phyloP scores from a whole-genome alignment of 1,284 basidiomycete genomes.

The Ustilago tritici region DNA sequence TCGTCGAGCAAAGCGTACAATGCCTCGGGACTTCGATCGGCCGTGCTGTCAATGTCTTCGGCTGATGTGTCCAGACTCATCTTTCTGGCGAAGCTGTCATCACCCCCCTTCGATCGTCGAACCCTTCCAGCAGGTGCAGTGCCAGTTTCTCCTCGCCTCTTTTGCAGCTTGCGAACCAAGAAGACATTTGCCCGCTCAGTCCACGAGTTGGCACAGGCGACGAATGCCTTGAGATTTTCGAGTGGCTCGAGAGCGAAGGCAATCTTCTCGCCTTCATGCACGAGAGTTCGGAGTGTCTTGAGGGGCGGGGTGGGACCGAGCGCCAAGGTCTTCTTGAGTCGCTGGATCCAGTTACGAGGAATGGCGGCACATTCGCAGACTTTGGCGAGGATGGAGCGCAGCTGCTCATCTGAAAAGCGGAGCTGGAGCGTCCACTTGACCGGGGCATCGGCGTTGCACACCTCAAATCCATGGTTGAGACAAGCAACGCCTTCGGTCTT shows the following conservation, averaged over 20 bases:
- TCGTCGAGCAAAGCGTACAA: slow-evolving; percentile 75
- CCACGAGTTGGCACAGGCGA: slow-evolving; percentile 85
- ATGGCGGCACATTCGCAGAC: slow-evolving; percentile 77
- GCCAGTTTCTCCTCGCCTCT: slow-evolving; percentile 38
- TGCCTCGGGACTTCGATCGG: slow-evolving; percentile 49
- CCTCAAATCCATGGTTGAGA: slow-evolving; percentile 82
- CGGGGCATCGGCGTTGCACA: slow-evolving; percentile 78
- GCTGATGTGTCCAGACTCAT: slow-evolving; percentile 28
- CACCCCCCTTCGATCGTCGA: slow-evolving; percentile 67
- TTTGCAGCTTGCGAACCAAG: slow-evolving; percentile 73
- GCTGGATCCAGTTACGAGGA: slow-evolving; percentile 81
- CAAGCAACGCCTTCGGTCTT: slow-evolving; percentile 81
- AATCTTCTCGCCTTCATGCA: slow-evolving; percentile 88
- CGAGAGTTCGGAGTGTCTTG: slow-evolving; percentile 80
- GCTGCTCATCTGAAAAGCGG: slow-evolving; percentile 83
- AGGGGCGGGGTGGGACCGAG: slow-evolving; percentile 77
- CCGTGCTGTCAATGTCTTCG: slow-evolving; percentile 27
- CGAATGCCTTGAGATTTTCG: slow-evolving; percentile 79
- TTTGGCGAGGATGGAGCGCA: slow-evolving; percentile 70
- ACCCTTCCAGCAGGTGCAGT: slow-evolving; percentile 79
- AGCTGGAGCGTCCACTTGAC: slow-evolving; percentile 78
- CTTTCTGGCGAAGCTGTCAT: slow-evolving; percentile 26
- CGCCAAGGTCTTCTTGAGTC: slow-evolving; percentile 77
- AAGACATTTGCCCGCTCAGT: slow-evolving; percentile 74
- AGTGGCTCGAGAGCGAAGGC: slow-evolving; percentile 81